Conservation (phyloP, 352 stramenopile genomes). For the Pythium plurisporium region DNA sequence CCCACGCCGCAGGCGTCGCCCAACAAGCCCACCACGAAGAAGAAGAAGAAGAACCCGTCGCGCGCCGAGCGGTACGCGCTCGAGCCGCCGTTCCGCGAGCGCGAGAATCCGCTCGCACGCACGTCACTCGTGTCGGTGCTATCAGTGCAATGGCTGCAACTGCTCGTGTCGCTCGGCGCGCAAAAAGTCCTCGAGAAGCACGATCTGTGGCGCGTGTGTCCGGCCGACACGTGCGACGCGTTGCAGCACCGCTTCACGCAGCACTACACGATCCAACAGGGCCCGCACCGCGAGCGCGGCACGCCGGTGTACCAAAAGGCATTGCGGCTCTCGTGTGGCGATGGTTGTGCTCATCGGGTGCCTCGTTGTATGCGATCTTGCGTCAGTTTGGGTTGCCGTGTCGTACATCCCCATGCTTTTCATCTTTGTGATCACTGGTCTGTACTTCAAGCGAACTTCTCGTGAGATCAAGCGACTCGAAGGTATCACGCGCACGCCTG, state of each 20-base stretch:
- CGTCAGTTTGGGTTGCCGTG: constrained; percentile 10
- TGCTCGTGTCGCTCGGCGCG: constrained; percentile 32
- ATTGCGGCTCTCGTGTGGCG: too few species aligned
- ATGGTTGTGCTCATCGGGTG: constrained; percentile 21
- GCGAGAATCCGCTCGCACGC: constrained; percentile 29
- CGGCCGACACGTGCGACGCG: constrained; percentile 24
- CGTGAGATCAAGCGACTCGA: constrained; percentile 93
- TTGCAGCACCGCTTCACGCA: constrained; percentile 23
- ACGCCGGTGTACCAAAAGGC: too few species aligned
- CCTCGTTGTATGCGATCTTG: constrained; percentile 25
- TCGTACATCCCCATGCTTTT: constrained; percentile 43
- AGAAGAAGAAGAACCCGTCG: not conserved
- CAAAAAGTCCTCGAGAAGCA: constrained; percentile 33
- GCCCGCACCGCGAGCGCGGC: not conserved
- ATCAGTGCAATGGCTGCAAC: constrained; percentile 32
- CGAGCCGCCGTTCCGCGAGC: constrained; percentile 9
- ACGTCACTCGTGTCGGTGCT: constrained; percentile 34
- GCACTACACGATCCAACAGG: constrained; percentile 15
- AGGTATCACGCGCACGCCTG: constrained; percentile 70
- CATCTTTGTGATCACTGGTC: constrained; percentile 37
- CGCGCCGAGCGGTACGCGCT: constrained; percentile 27
- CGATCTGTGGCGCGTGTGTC: constrained; percentile 35
- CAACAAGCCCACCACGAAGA: not conserved
- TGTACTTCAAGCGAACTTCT: constrained; percentile 70
- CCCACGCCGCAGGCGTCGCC: constrained; percentile 11